Base-by-base conservation (phyloP, 129 eudicot species). In the Gnaphalium uliginosum region DNA sequence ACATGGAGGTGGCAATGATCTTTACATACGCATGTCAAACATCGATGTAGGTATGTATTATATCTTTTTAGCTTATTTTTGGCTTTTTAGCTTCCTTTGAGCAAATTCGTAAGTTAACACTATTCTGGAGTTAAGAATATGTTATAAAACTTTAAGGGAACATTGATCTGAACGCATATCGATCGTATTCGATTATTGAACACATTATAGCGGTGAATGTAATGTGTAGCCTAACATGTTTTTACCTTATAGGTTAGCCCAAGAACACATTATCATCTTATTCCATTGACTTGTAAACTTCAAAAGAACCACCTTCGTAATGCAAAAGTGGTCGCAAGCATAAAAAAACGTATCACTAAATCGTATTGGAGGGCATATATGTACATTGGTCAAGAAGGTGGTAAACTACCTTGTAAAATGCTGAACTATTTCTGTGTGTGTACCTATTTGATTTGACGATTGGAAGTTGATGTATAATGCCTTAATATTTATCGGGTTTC, bases 1-100 rank as follows among this genome's bases (percentile, higher is more conserved):
- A 69, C 73, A 59, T 41, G 75, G 72, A 26, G 78, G 83, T 2
- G 88, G 86, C 10, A 62, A 81, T 62, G 78, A 77, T 60, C 72
- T 85, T 74, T 85, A 81, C 73, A 72, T 85, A 69, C 89, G 89
- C 25, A 85, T 85, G 84, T 78, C 84, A 24, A 79, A 66, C 30
- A 61, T 30, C 11, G 86, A 82, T 58, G 65, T 81, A 65, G 89
- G 89, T 85, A 85, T 56, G 13, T 68, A 6, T 24, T 43, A 43
- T 43, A 43, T 39, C 15, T 17, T 41, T 74, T 74, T 2, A 26
- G 18, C 19, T 62, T 51, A 6, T 30, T 29, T 78, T 5, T 62
- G 11, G 2, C 22, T 26, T 4, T 62, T 21, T 70, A 41, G 14
- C 66, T 71, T 62, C 30, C 10, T 37, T 51, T 71, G 33, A 62